These are phyloP conservation scores for Dictyostelium firmibasis DNA, from an alignment of 78 protist genomes.

Conservation along the genomic window DNA sequence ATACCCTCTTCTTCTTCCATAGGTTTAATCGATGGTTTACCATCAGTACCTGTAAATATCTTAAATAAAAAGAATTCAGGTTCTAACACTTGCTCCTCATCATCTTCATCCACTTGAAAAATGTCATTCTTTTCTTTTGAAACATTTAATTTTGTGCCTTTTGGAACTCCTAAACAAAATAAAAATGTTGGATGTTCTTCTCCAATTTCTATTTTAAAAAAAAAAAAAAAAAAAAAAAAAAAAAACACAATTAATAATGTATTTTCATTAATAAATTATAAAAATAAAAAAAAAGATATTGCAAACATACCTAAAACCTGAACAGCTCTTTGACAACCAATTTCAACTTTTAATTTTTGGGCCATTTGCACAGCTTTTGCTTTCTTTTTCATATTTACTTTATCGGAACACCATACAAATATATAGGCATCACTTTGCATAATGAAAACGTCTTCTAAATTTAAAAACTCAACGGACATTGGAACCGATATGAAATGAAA, in stretches of 20 bases:
- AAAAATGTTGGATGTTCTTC: slow-evolving; percentile 73
- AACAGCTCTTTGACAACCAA: slow-evolving; percentile 75
- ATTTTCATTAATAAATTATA: neutral
- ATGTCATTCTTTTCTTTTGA: slow-evolving; percentile 24
- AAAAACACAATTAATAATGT: neutral
- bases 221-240: neutral
- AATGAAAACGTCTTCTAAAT: slow-evolving; percentile 55
- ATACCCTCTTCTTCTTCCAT: slow-evolving; percentile 40
- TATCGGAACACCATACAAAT: slow-evolving; percentile 50
- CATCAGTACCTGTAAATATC: slow-evolving; percentile 25
- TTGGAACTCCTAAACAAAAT: slow-evolving; percentile 58
- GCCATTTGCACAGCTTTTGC: slow-evolving; percentile 80
- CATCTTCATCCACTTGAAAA: slow-evolving; percentile 45
- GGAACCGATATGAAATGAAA: slow-evolving; percentile 42
- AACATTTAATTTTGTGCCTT: slow-evolving; percentile 52
- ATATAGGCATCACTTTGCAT: slow-evolving; percentile 68
- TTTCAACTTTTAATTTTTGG: slow-evolving; percentile 61
- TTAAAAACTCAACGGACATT: slow-evolving; percentile 22
- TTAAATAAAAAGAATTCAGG: slow-evolving; percentile 55
- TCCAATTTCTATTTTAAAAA: slow-evolving; percentile 22
- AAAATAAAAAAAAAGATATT: neutral
- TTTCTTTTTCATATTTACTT: slow-evolving; percentile 19
- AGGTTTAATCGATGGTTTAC: slow-evolving; percentile 36
- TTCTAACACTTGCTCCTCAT: neutral
- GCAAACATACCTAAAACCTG: slow-evolving; percentile 52